phyloP scores from a whole-genome alignment of 2,329 filamentous ascomycete species.

The Claviceps spartinae region DNA sequence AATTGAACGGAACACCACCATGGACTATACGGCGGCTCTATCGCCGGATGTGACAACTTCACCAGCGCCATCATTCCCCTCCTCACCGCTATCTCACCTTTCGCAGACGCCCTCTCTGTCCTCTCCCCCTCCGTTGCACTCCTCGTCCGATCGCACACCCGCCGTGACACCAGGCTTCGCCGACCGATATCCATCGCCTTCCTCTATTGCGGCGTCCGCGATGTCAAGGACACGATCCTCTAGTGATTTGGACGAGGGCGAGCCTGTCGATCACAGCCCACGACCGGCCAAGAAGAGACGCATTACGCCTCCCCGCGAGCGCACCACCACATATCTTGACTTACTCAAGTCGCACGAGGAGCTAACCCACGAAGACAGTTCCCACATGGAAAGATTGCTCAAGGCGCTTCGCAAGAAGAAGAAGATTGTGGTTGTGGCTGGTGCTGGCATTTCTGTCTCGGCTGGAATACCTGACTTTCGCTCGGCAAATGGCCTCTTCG shows the following conservation, averaged over 20 bases:
- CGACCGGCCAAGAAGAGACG: constrained; percentile 66
- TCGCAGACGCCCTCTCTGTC: constrained; percentile 34
- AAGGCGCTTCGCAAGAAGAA: constrained; percentile 72
- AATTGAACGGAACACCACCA: not conserved
- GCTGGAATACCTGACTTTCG: constrained; percentile 96
- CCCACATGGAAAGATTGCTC: constrained; percentile 56
- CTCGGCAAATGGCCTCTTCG: constrained; percentile 81
- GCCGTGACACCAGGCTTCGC: constrained; percentile 23
- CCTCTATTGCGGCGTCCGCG: constrained; percentile 32
- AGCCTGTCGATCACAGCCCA: constrained; percentile 38
- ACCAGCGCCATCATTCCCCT: constrained; percentile 26
- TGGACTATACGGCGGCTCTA: constrained; percentile 5
- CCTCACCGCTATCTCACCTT: constrained; percentile 41
- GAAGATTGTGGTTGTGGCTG: constrained; percentile 93
- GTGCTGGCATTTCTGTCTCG: constrained; percentile 91
- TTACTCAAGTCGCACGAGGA: constrained; percentile 40
- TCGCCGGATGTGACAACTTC: constrained; percentile 17
- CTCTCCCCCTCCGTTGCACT: constrained; percentile 19
- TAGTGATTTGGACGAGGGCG: constrained; percentile 24
- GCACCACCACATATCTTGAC: constrained; percentile 73
- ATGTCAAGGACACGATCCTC: constrained; percentile 38
- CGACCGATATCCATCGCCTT: constrained; percentile 38
- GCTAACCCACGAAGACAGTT: constrained; percentile 27
- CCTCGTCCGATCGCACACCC: constrained; percentile 31
- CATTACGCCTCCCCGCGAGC: constrained; percentile 44